phyloP scores from a whole-genome alignment of 1,139 yeast genomes.

The Zygoascus meyerae region DNA sequence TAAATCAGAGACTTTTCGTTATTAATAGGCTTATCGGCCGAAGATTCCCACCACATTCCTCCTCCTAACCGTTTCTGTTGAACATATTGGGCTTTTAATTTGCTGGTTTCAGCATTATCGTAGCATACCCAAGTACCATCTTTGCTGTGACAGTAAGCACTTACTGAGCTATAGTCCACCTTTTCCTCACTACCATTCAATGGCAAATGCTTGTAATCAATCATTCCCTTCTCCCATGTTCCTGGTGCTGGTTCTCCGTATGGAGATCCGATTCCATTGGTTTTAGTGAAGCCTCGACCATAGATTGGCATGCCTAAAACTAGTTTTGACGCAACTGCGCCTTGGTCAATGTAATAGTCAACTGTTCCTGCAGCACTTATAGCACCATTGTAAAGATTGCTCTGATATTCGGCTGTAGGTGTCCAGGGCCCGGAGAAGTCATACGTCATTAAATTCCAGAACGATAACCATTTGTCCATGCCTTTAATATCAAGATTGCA shows the following conservation, averaged over 20 bases:
- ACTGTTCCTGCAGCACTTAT: conserved; percentile 50
- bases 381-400: conserved; percentile 56
- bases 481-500: conserved; percentile 40
- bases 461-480: conserved; percentile 54
- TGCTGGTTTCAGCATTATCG: conserved; percentile 55
- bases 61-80: conserved; percentile 54
- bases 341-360: conserved; percentile 37
- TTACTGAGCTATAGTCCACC: conserved; percentile 49
- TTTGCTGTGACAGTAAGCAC: conserved; percentile 53
- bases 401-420: conserved; percentile 52
- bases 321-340: conserved; percentile 49
- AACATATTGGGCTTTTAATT: conserved; percentile 57
- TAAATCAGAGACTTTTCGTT: conserved; percentile 26
- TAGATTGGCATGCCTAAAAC: conserved; percentile 84
- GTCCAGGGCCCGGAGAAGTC: conserved; percentile 86
- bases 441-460: conserved; percentile 89
- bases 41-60: conserved; percentile 93
- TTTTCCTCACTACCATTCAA: conserved; percentile 39
- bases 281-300: conserved; percentile 64
- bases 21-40: conserved; percentile 50
- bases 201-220: conserved; percentile 52
- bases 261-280: conserved; percentile 38
- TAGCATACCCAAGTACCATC: conserved; percentile 49
- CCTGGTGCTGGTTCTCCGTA: conserved; percentile 48
- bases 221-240: conserved; percentile 43